Evolutionary conservation across 106 monocot species (phyloP), one percentile per base, ranked within the genome.

Genomic region (Dioscorea zingiberensis): DNA sequence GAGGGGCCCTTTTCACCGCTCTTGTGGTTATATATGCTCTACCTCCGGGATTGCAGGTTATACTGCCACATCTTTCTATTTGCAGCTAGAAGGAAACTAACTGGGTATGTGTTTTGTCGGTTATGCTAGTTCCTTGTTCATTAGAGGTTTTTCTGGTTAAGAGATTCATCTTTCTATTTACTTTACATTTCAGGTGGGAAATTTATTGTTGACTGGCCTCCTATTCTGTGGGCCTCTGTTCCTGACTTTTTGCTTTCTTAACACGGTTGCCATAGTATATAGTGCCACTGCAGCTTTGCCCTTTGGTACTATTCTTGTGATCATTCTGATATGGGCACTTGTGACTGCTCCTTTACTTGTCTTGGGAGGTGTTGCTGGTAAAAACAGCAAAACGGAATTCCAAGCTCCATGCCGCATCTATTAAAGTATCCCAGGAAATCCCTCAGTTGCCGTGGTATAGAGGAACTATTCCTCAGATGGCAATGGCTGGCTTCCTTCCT

Each of bases 311-410:
- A 69, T 69, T 24, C 23, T 58, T 6, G 68, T 69, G 15, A 69
- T 69, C 44, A 7, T 56, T 25, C 57, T 69, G 2, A 58, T 58
- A 57, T 57, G 55, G 57, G 27, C 45, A 3, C 45, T 69, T 0
- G 57, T 69, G 15, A 67, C 67, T 6, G 54, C 67, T 38, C 67
- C 67, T 55, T 55, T 67, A 55, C 68, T 69, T 16, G 38, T 69
- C 10, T 25, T 58, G 57, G 68, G 68, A 25, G 68, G 68, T 15
- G 18, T 69, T 69, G 57, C 57, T 45, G 68, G 68, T 7, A n/a
- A 69, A 44, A 56, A 57, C 15, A 44, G 55, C 44, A 44, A 69
- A 44, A 25, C 44, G n/a, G 57, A 25, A 28, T 69, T 69, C 44
- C 55, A 58, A 46, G 57, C 68, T 44, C 68, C 68, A 17, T 69